phyloP scores from a whole-genome alignment of 345 rosid genomes.

The Eucalyptus polyanthemos region DNA sequence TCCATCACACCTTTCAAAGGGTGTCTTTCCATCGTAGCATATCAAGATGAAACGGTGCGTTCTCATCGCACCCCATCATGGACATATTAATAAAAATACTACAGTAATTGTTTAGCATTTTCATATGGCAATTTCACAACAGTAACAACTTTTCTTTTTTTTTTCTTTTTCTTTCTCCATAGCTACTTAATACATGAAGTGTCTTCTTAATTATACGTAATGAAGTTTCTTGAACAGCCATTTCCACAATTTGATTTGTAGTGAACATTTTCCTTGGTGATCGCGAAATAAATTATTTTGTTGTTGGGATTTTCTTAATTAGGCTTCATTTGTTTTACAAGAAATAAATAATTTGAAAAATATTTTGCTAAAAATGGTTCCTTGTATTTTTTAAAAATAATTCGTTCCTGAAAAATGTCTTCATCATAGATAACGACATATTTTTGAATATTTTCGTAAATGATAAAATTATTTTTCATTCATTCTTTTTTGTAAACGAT shows the following conservation, averaged over 20 bases:
- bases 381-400: too few relatives aligned
- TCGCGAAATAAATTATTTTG: neutral
- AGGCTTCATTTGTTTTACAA: accelerated
- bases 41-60: too few relatives aligned
- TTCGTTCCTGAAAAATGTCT: accelerated
- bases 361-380: too few relatives aligned
- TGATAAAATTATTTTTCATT: neutral
- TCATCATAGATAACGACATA: accelerated
- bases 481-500: accelerated
- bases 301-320: neutral
- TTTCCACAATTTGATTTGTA: neutral
- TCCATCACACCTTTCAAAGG: too few relatives aligned
- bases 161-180: too few relatives aligned
- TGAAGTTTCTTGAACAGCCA: neutral
- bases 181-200: neutral
- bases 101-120: neutral
- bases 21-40: too few relatives aligned
- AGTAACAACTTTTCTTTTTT: accelerated
- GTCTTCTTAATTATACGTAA: neutral
- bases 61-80: too few relatives aligned
- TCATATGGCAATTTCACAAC: neutral
- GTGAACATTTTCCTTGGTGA: neutral
- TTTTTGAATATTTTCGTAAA: too few relatives aligned
- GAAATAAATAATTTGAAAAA: neutral
- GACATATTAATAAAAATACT: too few relatives aligned